phyloP scores from a whole-genome alignment of 208 protist genomes.

The Acanthamoeba sp. region DNA sequence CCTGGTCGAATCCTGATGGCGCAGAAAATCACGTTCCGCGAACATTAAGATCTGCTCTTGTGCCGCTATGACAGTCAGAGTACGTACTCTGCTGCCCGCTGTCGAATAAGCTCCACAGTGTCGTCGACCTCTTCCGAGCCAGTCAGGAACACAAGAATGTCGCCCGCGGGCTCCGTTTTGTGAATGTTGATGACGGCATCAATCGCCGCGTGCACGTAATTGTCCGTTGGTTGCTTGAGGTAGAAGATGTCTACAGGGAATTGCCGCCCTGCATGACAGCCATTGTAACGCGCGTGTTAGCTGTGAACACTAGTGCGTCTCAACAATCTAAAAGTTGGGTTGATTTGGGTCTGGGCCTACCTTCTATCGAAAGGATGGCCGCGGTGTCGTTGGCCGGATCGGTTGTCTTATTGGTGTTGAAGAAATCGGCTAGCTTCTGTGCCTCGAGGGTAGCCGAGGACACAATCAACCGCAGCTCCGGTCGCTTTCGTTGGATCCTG shows the following conservation, averaged over 20 bases:
- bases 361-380: conserved; percentile 82
- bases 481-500: conserved; percentile 84
- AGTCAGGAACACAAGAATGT: conserved; percentile 90
- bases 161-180: conserved; percentile 79
- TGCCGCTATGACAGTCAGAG: neutral
- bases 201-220: conserved; percentile 84
- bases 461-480: conserved; percentile 94
- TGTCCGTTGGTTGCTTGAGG: conserved; percentile 69
- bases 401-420: conserved; percentile 85
- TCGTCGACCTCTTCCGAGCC: conserved; percentile 91
- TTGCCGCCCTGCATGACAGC: conserved; percentile 87
- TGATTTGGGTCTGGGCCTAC: too few species aligned
- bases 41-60: too few species aligned
- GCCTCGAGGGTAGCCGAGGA: conserved; percentile 95
- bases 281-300: neutral
- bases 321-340: too few species aligned
- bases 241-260: conserved; percentile 88
- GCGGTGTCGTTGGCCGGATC: conserved; percentile 69
- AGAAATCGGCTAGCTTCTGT: conserved; percentile 94
- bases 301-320: neutral
- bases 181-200: conserved; percentile 84
- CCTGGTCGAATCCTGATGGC: conserved; percentile 1
- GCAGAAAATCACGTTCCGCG: too few species aligned
- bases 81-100: conserved; percentile 40
- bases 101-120: conserved; percentile 16